phyloP scores from a whole-genome alignment of 805 yeast genomes.

The Starmerella floricola region DNA sequence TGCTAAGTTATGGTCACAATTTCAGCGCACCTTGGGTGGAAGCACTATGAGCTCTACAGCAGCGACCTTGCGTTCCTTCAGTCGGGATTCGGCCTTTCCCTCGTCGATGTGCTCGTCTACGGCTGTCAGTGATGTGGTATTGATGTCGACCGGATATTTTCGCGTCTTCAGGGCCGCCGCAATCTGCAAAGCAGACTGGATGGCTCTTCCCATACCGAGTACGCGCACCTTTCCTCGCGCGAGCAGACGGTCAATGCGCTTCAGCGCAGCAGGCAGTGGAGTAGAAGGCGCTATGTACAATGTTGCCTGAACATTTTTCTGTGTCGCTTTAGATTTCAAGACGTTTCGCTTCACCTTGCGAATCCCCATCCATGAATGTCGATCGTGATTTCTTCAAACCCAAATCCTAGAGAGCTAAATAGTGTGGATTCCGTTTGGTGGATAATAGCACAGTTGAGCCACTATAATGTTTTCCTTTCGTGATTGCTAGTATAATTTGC shows the following conservation, averaged over 20 bases:
- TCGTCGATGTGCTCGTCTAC: conserved; percentile 48
- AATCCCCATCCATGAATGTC: conserved; percentile 8
- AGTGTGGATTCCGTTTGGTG: too few relatives aligned
- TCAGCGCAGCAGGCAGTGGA: conserved; percentile 62
- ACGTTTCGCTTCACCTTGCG: conserved; percentile 10
- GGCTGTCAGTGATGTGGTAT: conserved; percentile 55
- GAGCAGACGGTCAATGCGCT: conserved; percentile 46
- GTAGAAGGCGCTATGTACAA: conserved; percentile 52
- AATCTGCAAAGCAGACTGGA: conserved; percentile 49
- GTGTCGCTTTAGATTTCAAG: conserved; percentile 4
- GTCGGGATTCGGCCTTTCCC: conserved; percentile 26
- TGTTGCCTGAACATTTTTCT: conserved; percentile 5
- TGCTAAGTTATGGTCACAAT: not conserved
- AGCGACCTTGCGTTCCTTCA: conserved; percentile 32
- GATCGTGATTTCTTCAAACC: not conserved
- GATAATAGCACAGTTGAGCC: too few relatives aligned
- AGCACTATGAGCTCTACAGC: conserved; percentile 35
- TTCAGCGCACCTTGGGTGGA: not conserved
- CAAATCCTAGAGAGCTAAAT: too few relatives aligned
- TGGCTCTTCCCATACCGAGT: conserved; percentile 66
- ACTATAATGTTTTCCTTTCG: too few relatives aligned
- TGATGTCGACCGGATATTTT: conserved; percentile 43
- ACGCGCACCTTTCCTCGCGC: conserved; percentile 41
- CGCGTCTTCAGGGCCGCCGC: conserved; percentile 47
- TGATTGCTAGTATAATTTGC: too few relatives aligned